Evolutionary conservation across 2,329 filamentous ascomycete genomes (phyloP).

Genomic region (Aureobasidium subglaciale): DNA sequence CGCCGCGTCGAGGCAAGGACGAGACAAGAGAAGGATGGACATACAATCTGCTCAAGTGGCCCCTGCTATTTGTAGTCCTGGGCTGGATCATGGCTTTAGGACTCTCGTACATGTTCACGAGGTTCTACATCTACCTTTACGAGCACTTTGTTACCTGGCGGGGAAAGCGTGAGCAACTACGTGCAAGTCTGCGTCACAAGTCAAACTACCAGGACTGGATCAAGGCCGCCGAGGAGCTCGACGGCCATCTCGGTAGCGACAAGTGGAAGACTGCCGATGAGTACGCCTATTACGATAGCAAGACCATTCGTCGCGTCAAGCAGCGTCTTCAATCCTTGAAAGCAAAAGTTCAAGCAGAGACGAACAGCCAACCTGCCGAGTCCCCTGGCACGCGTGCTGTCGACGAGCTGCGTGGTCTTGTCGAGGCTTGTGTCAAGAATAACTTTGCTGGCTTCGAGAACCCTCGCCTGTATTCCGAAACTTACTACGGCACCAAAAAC

Average conservation of each 20-base stretch:
- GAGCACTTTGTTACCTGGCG: conserved; percentile 89
- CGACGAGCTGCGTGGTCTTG: conserved; percentile 67
- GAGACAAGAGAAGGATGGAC: conserved; percentile 92
- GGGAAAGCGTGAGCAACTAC: conserved; percentile 64
- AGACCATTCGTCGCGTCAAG: conserved; percentile 70
- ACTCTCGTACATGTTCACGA: conserved; percentile 68
- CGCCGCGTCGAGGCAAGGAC: conserved; percentile 55
- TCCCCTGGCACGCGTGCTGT: conserved; percentile 45
- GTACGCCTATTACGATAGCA: conserved; percentile 77
- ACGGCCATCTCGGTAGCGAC: conserved; percentile 72
- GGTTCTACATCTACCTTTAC: conserved; percentile 86
- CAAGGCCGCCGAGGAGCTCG: conserved; percentile 67
- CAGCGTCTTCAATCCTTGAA: conserved; percentile 65
- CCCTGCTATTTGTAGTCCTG: conserved; percentile 70
- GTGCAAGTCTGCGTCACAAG: conserved; percentile 63
- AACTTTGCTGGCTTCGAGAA: conserved; percentile 97
- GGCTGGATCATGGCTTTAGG: conserved; percentile 73
- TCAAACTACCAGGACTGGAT: conserved; percentile 80
- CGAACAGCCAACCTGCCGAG: conserved; percentile 27
- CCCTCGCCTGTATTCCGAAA: conserved; percentile 88
- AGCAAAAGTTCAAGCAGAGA: conserved; percentile 47
- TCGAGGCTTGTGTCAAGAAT: conserved; percentile 92
- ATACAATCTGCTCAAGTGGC: conserved; percentile 87
- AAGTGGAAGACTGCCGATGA: conserved; percentile 69
- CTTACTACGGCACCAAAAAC: conserved; percentile 96